Percentiles rank a stretch among this genome's conserved stretches.
These are phyloP conservation scores for Cryptosporidium parvum DNA, from an alignment of 169 alveolate species.

Conservation along the genomic window DNA sequence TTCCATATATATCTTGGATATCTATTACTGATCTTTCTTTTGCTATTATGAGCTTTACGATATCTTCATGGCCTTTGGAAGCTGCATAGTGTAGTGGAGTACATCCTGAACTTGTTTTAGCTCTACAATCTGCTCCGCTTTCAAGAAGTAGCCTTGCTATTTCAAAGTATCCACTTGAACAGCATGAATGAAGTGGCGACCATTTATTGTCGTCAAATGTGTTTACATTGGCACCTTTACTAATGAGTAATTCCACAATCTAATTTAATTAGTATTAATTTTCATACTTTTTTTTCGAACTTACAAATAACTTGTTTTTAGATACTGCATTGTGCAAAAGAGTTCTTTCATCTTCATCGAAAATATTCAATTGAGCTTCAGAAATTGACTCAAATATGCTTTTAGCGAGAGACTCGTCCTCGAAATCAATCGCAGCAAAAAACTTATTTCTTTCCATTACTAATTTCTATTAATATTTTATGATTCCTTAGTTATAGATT, in stretches of 20 bases:
- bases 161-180: slow-evolving; percentile 75
- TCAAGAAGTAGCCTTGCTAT: slow-evolving; percentile 26
- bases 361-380: slow-evolving; percentile 34
- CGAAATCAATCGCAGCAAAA: slow-evolving; percentile 27
- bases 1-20: slow-evolving; percentile 22
- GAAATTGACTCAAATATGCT: slow-evolving; percentile 26
- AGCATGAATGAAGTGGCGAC: slow-evolving; percentile 78
- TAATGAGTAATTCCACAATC: slow-evolving; percentile 33
- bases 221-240: slow-evolving; percentile 73
- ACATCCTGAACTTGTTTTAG: slow-evolving; percentile 67
- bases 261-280: not conserved
- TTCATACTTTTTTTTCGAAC: not conserved
- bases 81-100: slow-evolving; percentile 80
- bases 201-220: slow-evolving; percentile 76
- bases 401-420: slow-evolving; percentile 11
- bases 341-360: slow-evolving; percentile 78
- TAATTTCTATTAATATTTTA: not conserved
- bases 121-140: slow-evolving; percentile 39
- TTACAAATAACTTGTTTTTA: slow-evolving; percentile 53
- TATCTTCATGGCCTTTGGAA: slow-evolving; percentile 77
- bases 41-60: slow-evolving; percentile 33
- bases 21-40: slow-evolving; percentile 3
- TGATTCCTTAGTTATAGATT: not conserved
- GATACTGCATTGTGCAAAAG: slow-evolving; percentile 75
- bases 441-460: slow-evolving; percentile 22